Evolutionary conservation across 163 green algal genomes (phyloP).

Genomic region (Chlamydomonas reinhardtii): DNA sequence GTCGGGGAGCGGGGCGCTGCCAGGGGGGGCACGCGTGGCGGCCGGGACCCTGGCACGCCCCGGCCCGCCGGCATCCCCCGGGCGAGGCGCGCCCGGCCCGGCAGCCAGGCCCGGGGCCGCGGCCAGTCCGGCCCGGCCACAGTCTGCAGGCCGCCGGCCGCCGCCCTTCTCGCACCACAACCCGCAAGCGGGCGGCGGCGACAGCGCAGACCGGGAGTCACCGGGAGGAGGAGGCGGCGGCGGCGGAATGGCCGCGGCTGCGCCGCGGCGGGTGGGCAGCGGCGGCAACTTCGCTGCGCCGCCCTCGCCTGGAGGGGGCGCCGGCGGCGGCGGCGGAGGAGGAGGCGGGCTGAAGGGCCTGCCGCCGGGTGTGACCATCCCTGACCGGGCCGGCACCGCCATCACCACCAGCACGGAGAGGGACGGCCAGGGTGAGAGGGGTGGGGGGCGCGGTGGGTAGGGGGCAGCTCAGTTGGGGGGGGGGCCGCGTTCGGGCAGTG

Average conservation of each 20-base stretch:
- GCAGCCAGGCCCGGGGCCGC: no score
- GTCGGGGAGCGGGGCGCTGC: neutral
- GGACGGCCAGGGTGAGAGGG: slow-evolving; percentile 1
- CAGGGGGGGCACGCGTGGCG: neutral
- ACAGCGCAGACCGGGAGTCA: no score
- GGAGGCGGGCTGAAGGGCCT: neutral
- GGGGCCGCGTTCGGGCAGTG: no score
- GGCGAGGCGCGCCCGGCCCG: no score
- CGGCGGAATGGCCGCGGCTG: no score
- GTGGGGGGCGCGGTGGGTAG: neutral
- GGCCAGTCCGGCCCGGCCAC: no score
- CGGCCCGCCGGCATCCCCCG: no score
- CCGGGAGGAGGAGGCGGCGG: no score
- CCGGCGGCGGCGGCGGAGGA: neutral
- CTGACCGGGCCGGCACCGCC: slow-evolving; percentile 15
- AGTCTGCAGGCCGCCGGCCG: no score
- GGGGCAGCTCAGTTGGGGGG: neutral
- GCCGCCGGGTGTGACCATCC: neutral
- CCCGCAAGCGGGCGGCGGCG: no score
- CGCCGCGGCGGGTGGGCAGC: neutral
- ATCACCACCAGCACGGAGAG: slow-evolving; percentile 6
- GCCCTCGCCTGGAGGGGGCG: neutral
- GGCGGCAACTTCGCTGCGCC: neutral
- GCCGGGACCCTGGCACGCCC: neutral
- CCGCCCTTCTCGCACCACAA: no score